Evolutionary conservation across 495 filamentous ascomycete species (phyloP).

Genomic region (Mycothermus thermophilus): DNA sequence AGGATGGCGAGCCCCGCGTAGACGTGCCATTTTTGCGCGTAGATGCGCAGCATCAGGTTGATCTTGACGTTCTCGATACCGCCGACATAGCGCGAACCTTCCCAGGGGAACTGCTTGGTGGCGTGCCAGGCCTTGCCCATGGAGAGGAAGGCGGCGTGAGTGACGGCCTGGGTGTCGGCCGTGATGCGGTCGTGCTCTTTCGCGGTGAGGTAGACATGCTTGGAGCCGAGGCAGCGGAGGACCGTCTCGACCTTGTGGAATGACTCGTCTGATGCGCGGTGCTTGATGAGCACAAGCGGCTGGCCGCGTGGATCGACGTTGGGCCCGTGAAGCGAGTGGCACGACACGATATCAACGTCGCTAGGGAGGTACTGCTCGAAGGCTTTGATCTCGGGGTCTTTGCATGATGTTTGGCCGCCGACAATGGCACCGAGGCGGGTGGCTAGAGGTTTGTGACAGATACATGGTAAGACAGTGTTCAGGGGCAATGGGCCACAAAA

Average conservation of each 20-base stretch:
- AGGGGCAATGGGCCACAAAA: constrained; percentile 1
- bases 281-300: constrained; percentile 83
- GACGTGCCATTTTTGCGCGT: constrained; percentile 97
- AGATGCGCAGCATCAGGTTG: constrained; percentile 92
- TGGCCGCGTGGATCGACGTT: constrained; percentile 76
- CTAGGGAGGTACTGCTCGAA: constrained; percentile 78
- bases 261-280: constrained; percentile 66
- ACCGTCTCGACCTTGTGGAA: constrained; percentile 67
- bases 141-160: constrained; percentile 88
- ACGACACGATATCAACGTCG: constrained; percentile 90
- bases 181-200: constrained; percentile 90
- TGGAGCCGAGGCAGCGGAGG: constrained; percentile 67
- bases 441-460: constrained; percentile 41
- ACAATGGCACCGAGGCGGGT: constrained; percentile 90
- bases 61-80: constrained; percentile 99
- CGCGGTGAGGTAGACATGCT: constrained; percentile 73
- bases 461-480: constrained; percentile 9
- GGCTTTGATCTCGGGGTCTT: constrained; percentile 87
- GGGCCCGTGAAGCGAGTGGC: constrained; percentile 92
- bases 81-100: constrained; percentile 78
- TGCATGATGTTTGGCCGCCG: constrained; percentile 95
- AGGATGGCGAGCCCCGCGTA: constrained; percentile 95
- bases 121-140: constrained; percentile 97
- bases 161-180: constrained; percentile 94
- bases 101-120: constrained; percentile 91